Percentiles rank a stretch among this genome's conserved stretches.
These are phyloP conservation scores for Melastoma candidum DNA, from an alignment of 441 rosid species.

Conservation along the genomic window DNA sequence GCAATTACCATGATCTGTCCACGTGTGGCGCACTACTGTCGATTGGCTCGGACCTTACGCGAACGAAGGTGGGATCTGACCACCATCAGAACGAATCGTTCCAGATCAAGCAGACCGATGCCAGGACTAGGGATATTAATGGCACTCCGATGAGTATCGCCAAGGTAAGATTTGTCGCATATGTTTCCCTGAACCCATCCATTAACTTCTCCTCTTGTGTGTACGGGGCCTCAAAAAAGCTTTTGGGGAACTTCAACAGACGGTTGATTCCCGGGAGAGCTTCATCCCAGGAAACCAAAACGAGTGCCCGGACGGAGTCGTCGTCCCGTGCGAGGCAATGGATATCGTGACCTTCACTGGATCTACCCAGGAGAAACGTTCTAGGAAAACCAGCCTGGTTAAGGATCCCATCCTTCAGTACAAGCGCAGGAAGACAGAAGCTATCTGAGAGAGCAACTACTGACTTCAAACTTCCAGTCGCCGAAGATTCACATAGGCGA, in stretches of 20 bases:
- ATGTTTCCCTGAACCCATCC: neutral
- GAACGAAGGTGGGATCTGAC: slow-evolving; percentile 56
- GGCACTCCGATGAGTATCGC: slow-evolving; percentile 68
- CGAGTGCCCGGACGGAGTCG: slow-evolving; percentile 25
- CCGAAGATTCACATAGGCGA: no score
- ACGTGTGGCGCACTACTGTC: slow-evolving; percentile 84
- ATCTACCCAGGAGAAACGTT: slow-evolving; percentile 50
- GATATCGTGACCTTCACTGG: slow-evolving; percentile 36
- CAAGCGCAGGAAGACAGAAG: slow-evolving; percentile 65
- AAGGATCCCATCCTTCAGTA: slow-evolving; percentile 83
- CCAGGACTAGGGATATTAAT: slow-evolving; percentile 40
- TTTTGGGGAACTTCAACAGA: slow-evolving; percentile 21
- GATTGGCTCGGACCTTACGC: slow-evolving; percentile 87
- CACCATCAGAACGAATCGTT: slow-evolving; percentile 38
- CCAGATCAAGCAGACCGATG: slow-evolving; percentile 50
- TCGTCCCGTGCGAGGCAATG: slow-evolving; percentile 27
- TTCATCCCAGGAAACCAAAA: slow-evolving; percentile 36
- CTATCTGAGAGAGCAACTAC: slow-evolving; percentile 18
- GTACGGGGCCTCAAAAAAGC: neutral
- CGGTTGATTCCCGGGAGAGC: slow-evolving; percentile 81
- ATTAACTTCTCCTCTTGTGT: neutral
- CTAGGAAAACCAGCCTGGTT: slow-evolving; percentile 82
- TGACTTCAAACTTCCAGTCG: no score
- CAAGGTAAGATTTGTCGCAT: slow-evolving; percentile 28
- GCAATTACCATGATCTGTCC: slow-evolving; percentile 39